Evolutionary conservation across 371 early-diverging fungal species (phyloP).

Genomic region (Mortierella sp.): DNA sequence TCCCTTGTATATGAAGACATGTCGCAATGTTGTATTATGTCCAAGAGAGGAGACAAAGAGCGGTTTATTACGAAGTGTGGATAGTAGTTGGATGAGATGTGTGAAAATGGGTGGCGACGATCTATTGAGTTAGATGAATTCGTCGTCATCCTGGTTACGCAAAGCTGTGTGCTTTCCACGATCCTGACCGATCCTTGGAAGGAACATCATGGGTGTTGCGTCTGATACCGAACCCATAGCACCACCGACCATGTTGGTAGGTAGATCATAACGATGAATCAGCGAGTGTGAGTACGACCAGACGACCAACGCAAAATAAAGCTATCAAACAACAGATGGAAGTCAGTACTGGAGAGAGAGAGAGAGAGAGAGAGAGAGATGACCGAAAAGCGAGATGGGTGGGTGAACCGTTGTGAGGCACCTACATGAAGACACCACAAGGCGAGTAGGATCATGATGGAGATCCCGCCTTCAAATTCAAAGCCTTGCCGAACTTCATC

Average conservation of each 20-base stretch:
- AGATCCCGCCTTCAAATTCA: constrained; percentile 49
- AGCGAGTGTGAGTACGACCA: constrained; percentile 48
- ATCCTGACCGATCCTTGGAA: constrained; percentile 49
- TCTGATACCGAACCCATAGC: constrained; percentile 35
- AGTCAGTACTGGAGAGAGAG: not conserved
- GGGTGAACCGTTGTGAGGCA: no score
- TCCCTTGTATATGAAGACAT: no score
- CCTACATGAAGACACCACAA: constrained; percentile 52
- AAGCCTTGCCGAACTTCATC: constrained; percentile 48
- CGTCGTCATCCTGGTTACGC: constrained; percentile 49
- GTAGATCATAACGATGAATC: constrained; percentile 51
- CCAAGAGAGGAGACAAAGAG: no score
- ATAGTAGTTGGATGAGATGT: no score
- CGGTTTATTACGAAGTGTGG: no score
- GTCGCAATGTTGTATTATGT: no score
- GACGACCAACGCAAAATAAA: constrained; percentile 46
- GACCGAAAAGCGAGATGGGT: no score
- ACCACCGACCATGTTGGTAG: constrained; percentile 49
- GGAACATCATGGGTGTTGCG: constrained; percentile 49
- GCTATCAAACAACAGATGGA: no score
- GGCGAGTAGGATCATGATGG: constrained; percentile 38
- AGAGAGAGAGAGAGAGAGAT: no score
- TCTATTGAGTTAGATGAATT: constrained; percentile 44
- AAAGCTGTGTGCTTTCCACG: constrained; percentile 47
- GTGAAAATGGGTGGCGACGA: no score